Base-by-base conservation (phyloP, 306 rosid genomes). In the Luffa acutangula region DNA sequence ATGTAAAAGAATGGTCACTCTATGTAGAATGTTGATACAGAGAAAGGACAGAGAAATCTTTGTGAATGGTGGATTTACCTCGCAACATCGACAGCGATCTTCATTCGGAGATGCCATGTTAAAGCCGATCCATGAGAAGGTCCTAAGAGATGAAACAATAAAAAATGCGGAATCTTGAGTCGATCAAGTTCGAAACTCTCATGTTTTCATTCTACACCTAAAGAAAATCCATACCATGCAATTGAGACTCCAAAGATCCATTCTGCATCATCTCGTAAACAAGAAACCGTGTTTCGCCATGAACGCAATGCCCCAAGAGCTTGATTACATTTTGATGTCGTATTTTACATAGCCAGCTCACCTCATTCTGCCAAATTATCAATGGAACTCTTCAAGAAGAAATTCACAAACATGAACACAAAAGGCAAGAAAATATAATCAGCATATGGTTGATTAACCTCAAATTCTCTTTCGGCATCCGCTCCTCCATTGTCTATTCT, bases 51-150 rank as follows among this genome's bases (percentile, higher is more conserved):
- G 62, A 60, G 37, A 1, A 4, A 56, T 21, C 57, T 20, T 43
- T 54, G 17, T 4, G 56, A 43, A 78, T 63, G 31, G 65, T 51
- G 72, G 77, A 82, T 74, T 83, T 83, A 91, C 98, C 95, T 87
- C 9, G 97, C 95, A 82, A 92, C 86, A 85, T 91, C 97, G 76
- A 92, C 82, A 14, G 97, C 97, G 18, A 94, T 89, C 87, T 87
- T 89, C 85, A 94, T 85, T 48, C 97, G 89, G 60, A 94, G 85
- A 84, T 86, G 74, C 98, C 97, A 94, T 46, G 93, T 88, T 83
- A 94, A 84, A 77, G 86, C 80, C 25, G 93, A 88, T 77, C 93
- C 97, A 4, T 15, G 83, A 75, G 79, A 82, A 59, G 97, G 89
- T 72, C 98, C 98, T 94, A 76, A 42, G 21, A 62, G 49, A 69